These are phyloP conservation scores for Diaporthe sp. DNA, from an alignment of 2,329 filamentous ascomycete genomes.

Conservation along the genomic window DNA sequence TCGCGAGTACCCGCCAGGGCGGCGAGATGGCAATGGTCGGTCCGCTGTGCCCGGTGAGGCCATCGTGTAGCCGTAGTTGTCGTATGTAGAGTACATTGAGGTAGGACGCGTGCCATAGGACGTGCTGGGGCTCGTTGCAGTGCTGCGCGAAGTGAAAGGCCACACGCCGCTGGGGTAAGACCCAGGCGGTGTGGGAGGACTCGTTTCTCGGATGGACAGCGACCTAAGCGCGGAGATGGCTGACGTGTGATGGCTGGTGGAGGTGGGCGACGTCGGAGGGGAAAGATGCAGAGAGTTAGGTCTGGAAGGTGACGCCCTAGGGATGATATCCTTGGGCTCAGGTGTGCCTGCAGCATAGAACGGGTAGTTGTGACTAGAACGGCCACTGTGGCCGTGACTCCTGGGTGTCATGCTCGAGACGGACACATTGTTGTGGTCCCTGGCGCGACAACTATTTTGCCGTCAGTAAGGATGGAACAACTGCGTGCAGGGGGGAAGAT, in stretches of 20 bases:
- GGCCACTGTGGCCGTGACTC: constrained; percentile 29
- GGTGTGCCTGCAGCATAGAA: constrained; percentile 61
- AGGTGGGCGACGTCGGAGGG: constrained; percentile 65
- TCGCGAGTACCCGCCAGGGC: constrained; percentile 67
- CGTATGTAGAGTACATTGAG: constrained; percentile 66
- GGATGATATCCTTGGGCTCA: constrained; percentile 74
- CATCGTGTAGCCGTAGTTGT: constrained; percentile 61
- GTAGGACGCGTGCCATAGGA: constrained; percentile 62
- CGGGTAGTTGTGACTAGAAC: constrained; percentile 54
- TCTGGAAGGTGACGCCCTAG: constrained; percentile 73
- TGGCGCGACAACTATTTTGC: constrained; percentile 64
- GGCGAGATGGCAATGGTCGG: constrained; percentile 69
- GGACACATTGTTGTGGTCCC: constrained; percentile 61
- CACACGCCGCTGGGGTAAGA: constrained; percentile 60
- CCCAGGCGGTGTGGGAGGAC: constrained; percentile 67
- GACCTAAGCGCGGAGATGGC: constrained; percentile 70
- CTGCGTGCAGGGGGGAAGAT: constrained; percentile 29
- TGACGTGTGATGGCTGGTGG: constrained; percentile 60
- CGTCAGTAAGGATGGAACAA: constrained; percentile 41
- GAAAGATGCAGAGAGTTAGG: constrained; percentile 69
- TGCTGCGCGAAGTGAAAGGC: constrained; percentile 66
- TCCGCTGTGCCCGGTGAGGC: constrained; percentile 58
- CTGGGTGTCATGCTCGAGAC: constrained; percentile 45
- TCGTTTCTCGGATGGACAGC: constrained; percentile 66
- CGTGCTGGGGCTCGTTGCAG: constrained; percentile 65